phyloP scores from a whole-genome alignment of 495 filamentous ascomycete genomes.

The Letharia columbiana region DNA sequence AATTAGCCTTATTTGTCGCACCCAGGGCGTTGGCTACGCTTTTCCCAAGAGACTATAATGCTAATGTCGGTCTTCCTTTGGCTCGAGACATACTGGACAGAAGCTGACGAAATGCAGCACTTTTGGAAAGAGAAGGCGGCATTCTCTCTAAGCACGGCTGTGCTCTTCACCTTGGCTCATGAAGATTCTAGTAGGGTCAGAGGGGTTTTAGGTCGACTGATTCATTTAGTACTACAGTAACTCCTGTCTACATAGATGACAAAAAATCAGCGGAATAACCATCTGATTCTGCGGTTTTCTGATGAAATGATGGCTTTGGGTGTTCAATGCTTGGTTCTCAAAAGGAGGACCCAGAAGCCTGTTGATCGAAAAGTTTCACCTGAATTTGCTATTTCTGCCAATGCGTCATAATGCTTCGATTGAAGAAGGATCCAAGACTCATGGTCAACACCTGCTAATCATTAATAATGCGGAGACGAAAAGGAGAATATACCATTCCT shows the following conservation, averaged over 20 bases:
- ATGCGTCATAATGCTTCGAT: not conserved
- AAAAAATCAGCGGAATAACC: not conserved
- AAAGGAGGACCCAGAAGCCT: not conserved
- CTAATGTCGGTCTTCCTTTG: constrained; percentile 37
- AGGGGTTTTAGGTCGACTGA: constrained; percentile 55
- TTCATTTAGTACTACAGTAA: constrained; percentile 16
- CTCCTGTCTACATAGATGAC: not conserved
- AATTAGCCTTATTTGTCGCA: constrained; percentile 77
- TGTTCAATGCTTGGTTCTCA: not conserved
- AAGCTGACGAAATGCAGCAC: constrained; percentile 36
- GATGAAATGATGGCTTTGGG: not conserved
- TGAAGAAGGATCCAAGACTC: not conserved
- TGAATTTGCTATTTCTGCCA: not conserved
- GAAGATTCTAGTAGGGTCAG: constrained; percentile 60
- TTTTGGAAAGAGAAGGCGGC: constrained; percentile 66
- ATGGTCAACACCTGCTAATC: not conserved
- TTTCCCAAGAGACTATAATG: constrained; percentile 64
- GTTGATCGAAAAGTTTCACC: not conserved
- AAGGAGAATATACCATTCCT: not conserved
- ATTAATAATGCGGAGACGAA: not conserved
- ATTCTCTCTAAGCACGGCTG: constrained; percentile 66
- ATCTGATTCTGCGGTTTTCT: not conserved
- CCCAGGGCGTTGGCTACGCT: constrained; percentile 72
- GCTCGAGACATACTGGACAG: not conserved
- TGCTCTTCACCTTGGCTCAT: constrained; percentile 62